phyloP scores from a whole-genome alignment of 2,329 filamentous ascomycete genomes.

The Cladophialophora exuberans region DNA sequence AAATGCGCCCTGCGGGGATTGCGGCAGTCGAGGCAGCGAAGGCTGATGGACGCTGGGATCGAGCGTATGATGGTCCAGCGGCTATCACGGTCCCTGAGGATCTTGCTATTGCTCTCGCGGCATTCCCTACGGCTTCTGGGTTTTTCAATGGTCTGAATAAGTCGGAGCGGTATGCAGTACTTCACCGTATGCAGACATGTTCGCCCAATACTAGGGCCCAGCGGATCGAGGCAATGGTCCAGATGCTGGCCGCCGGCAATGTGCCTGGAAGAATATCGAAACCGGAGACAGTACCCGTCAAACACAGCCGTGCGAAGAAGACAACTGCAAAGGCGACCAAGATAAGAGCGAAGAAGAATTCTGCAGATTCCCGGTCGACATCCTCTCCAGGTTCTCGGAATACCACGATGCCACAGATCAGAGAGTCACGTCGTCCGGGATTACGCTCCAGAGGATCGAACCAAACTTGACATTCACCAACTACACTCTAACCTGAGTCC shows the following conservation, averaged over 20 bases:
- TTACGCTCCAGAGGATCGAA: slow-evolving; percentile 5
- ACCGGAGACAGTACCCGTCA: not conserved
- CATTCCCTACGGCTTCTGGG: slow-evolving; percentile 39
- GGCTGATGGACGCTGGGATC: slow-evolving; percentile 61
- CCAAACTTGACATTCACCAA: not conserved
- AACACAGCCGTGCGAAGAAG: slow-evolving; percentile 2
- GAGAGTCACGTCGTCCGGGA: slow-evolving; percentile 6
- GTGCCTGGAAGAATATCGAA: not conserved
- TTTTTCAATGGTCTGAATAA: slow-evolving; percentile 52
- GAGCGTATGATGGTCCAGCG: slow-evolving; percentile 58
- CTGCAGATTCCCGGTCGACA: not conserved
- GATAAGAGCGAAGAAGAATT: not conserved
- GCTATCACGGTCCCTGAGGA: slow-evolving; percentile 54
- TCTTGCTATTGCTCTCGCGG: slow-evolving; percentile 50
- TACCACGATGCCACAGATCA: not conserved
- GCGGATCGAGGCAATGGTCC: slow-evolving; percentile 51
- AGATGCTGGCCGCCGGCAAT: slow-evolving; percentile 40
- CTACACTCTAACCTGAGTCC: slow-evolving; percentile 22
- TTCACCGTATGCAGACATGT: slow-evolving; percentile 51
- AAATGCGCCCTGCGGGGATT: slow-evolving; percentile 55
- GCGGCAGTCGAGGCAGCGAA: slow-evolving; percentile 59
- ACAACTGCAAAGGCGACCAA: not conserved
- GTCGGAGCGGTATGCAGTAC: slow-evolving; percentile 51
- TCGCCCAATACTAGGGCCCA: slow-evolving; percentile 36
- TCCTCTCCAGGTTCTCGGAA: too few relatives aligned